Percentiles rank a stretch among this genome's conserved stretches.
Evolutionary conservation across 768 basidiomycete species (phyloP).

Genomic region (Hypholoma fasciculare): DNA sequence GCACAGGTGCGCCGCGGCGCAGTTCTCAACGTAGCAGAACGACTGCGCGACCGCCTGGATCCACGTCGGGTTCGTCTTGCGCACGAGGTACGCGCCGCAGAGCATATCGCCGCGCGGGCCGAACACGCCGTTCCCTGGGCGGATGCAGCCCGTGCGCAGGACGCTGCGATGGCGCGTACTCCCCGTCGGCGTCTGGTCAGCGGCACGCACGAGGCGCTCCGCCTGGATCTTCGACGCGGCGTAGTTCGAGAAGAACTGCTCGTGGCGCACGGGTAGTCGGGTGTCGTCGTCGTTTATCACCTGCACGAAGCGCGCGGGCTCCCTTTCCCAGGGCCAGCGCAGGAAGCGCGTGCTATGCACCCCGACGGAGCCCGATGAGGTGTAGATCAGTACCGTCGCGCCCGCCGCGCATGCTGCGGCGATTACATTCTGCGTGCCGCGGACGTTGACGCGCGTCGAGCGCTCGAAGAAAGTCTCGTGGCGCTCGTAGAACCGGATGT

Average conservation of each 20-base stretch:
- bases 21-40: conserved; percentile 77
- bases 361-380: conserved; percentile 69
- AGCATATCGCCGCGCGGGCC: conserved; percentile 76
- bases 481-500: conserved; percentile 78
- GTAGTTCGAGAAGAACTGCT: conserved; percentile 78
- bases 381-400: conserved; percentile 62
- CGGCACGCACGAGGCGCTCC: conserved; percentile 45
- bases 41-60: conserved; percentile 55
- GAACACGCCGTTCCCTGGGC: conserved; percentile 79
- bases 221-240: conserved; percentile 64
- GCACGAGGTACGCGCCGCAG: conserved; percentile 61
- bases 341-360: conserved; percentile 60
- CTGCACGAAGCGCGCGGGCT: conserved; percentile 60
- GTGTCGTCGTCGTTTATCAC: conserved; percentile 61
- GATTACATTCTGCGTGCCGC: conserved; percentile 68
- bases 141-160: conserved; percentile 69
- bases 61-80: conserved; percentile 66
- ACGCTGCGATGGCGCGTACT: conserved; percentile 12
- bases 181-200: conserved; percentile 32
- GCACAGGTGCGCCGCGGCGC: conserved; percentile 66
- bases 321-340: conserved; percentile 76
- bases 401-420: conserved; percentile 56
- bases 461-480: conserved; percentile 45
- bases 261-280: conserved; percentile 49
- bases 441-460: conserved; percentile 64